phyloP scores from a whole-genome alignment of 768 basidiomycete genomes.

The Serpula lacrymans region DNA sequence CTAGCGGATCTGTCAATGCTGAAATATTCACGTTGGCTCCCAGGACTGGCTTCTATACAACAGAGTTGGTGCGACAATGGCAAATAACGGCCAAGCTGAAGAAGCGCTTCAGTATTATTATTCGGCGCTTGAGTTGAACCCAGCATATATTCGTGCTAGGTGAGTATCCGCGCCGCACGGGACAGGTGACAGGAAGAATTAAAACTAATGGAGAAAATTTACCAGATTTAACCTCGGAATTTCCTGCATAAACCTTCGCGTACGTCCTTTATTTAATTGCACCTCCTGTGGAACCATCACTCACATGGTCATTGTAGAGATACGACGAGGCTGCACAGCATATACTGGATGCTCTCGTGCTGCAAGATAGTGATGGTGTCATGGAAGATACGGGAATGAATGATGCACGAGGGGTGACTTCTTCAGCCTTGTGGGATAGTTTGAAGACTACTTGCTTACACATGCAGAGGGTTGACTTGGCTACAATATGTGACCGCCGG shows the following conservation, averaged over 20 bases:
- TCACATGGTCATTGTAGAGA: conserved; percentile 41
- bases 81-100: conserved; percentile 77
- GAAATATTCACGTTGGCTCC: background rate
- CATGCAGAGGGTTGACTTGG: conserved; percentile 75
- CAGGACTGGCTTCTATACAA: conserved; percentile 94
- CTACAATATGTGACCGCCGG: conserved; percentile 63
- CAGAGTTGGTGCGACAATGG: conserved; percentile 90
- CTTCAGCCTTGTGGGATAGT: conserved; percentile 83
- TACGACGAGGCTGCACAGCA: conserved; percentile 86
- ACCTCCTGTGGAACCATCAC: conserved; percentile 8
- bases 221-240: conserved; percentile 92
- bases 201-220: too few species aligned
- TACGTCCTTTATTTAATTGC: conserved; percentile 31
- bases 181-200: too few species aligned
- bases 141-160: conserved; percentile 88
- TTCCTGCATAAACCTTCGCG: conserved; percentile 82
- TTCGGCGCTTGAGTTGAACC: conserved; percentile 82
- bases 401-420: conserved; percentile 67
- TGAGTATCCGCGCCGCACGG: too few species aligned
- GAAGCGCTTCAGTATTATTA: conserved; percentile 88
- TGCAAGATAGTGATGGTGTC: conserved; percentile 86
- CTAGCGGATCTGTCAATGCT: conserved; percentile 1
- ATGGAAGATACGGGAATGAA: conserved; percentile 40
- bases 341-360: conserved; percentile 81
- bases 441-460: conserved; percentile 80